Conservation (phyloP, 768 basidiomycete genomes). For the Suillus americanus region DNA sequence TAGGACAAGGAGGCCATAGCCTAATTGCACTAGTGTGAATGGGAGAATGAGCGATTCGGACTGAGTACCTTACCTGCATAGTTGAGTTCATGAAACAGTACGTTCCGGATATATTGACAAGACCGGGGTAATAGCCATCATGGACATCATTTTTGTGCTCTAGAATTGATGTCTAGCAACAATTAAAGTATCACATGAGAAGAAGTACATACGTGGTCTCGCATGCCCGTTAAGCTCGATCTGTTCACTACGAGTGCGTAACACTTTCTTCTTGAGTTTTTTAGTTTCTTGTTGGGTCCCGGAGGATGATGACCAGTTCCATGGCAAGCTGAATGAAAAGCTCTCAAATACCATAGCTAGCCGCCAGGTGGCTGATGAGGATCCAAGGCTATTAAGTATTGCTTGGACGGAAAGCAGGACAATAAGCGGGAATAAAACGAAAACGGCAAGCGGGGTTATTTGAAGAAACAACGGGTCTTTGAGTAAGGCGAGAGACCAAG, state of each 20-base stretch:
- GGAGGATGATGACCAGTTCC: constrained; percentile 54
- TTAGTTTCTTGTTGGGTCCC: constrained; percentile 35
- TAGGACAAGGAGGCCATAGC: constrained; percentile 86
- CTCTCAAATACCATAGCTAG: constrained; percentile 57
- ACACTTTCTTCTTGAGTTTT: constrained; percentile 48
- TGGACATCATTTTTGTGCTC: constrained; percentile 23
- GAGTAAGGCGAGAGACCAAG: constrained; percentile 39
- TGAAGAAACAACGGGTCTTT: constrained; percentile 50
- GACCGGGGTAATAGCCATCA: constrained; percentile 75
- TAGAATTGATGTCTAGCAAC: constrained; percentile 11
- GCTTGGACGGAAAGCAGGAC: constrained; percentile 31
- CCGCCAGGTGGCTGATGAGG: constrained; percentile 26
- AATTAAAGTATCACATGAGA: background rate
- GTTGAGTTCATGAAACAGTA: constrained; percentile 99
- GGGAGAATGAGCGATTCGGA: constrained; percentile 5
- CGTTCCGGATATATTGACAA: constrained; percentile 94
- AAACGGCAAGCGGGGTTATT: constrained; percentile 52
- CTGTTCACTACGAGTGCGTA: constrained; percentile 58
- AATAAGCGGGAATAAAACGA: constrained; percentile 44
- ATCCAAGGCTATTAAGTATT: constrained; percentile 26
- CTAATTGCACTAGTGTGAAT: constrained; percentile 40
- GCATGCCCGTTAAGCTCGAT: constrained; percentile 41
- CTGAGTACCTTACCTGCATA: constrained; percentile 59
- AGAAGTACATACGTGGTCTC: constrained; percentile 26
- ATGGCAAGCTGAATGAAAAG: constrained; percentile 54